phyloP scores from a whole-genome alignment of 2,329 filamentous ascomycete genomes.

The Ceratocystis cubensis region DNA sequence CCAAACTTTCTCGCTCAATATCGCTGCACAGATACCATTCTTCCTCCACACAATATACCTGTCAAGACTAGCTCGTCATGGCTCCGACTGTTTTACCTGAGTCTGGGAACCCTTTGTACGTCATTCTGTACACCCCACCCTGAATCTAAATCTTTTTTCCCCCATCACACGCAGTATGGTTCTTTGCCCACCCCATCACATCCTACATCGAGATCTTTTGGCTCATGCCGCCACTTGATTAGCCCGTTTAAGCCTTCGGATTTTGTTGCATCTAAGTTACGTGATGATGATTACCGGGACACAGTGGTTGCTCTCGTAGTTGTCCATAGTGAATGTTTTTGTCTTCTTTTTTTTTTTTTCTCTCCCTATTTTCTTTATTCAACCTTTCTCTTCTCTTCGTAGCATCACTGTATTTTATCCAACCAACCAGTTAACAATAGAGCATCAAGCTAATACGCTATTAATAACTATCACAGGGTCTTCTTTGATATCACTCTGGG shows the following conservation, averaged over 20 bases:
- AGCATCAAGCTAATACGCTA: not conserved
- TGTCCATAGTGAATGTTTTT: no score
- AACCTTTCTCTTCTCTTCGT: no score
- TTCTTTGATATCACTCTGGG: slow-evolving; percentile 73
- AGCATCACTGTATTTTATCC: no score
- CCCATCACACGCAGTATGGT: not conserved
- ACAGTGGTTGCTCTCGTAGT: no score
- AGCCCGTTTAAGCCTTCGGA: no score
- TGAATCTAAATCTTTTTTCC: not conserved
- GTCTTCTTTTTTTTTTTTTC: no score
- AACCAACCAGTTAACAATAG: no score
- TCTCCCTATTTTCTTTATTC: no score
- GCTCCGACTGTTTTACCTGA: slow-evolving; percentile 36
- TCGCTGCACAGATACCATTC: not conserved
- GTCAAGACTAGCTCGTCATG: slow-evolving; percentile 27
- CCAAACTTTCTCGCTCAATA: not conserved
- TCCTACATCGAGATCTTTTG: not conserved
- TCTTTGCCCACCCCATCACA: not conserved
- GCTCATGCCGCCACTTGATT: no score
- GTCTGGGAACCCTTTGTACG: slow-evolving; percentile 38
- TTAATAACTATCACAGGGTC: slow-evolving; percentile 32
- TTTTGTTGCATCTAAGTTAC: no score
- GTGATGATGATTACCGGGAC: no score
- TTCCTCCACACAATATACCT: not conserved
- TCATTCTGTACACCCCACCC: slow-evolving; percentile 18